Base-by-base conservation (phyloP, 495 filamentous ascomycete species). In the Symbiotaphrina buchneri region DNA sequence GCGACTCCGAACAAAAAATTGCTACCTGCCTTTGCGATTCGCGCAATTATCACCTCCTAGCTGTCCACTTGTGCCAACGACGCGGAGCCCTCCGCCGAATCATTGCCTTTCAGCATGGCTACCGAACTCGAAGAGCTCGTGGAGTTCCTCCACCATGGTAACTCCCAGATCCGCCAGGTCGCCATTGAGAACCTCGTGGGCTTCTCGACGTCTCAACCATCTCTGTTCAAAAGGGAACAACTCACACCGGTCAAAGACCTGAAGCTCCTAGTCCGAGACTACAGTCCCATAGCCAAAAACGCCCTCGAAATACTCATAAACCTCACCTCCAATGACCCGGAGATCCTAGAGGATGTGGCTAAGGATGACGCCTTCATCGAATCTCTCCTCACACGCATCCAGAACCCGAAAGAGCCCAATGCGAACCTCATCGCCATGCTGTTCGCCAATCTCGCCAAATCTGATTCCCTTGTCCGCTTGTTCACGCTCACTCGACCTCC, bases 301-400 rank as follows among this genome's bases (percentile, higher is more conserved):
- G 85, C 74, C n/a, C 51, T 95, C 35, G 87, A 70, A 6, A 92
- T 94, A 30, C 63, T 97, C 25, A 71, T 95, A 47, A 97, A 97
- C 48, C 62, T 97, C 22, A n/a, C n/a, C n/a, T 80, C 83, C 8
- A 61, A 64, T 14, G 82, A 93, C 40, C 51, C 48, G 4, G 77
- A 79, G 26, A 59, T 94, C 10, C 52, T 91, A 22, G 58, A 70
- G 40, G 51, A 51, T 34, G 62, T 95, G 15, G 75, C 68, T 1
- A 65, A 63, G 11, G 87, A 95, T 48, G 75, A 92, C 39, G 62
- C 56, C 16, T 92, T 94, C 42, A 40, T 95, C 6, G 76, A 78
- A 38, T 61, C 66, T 1, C 44, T 92, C 20, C 51, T 94, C 10
- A 42, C 39, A 21, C 68, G 76, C 42, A 49, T 92, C 31, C 11